These are phyloP conservation scores for Hypoxylon trugodes DNA, from an alignment of 495 filamentous ascomycete species.

Conservation along the genomic window DNA sequence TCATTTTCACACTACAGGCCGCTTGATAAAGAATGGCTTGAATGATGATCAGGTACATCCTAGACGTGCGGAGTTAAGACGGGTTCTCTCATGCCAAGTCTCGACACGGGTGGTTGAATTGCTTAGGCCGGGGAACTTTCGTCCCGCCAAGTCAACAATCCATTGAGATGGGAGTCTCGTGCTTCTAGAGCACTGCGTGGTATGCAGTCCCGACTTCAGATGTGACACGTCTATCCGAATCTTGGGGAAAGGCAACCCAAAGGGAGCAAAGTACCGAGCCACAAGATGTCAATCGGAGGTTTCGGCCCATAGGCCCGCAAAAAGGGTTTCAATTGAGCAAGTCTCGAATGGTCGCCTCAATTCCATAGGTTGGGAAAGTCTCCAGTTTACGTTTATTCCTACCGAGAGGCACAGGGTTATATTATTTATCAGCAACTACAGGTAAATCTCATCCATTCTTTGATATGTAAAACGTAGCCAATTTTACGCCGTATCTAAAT, in stretches of 20 bases:
- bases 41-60: background rate
- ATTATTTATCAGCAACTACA: too few species aligned
- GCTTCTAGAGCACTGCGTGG: background rate
- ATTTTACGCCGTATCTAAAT: too few species aligned
- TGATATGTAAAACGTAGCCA: too few species aligned
- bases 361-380: background rate
- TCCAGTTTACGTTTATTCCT: background rate
- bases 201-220: background rate
- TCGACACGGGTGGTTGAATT: background rate
- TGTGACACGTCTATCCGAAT: conserved; percentile 25
- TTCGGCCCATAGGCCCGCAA: conserved; percentile 41
- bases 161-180: conserved; percentile 27
- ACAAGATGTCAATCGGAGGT: conserved; percentile 37
- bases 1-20: too few species aligned
- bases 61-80: conserved; percentile 17
- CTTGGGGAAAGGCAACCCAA: conserved; percentile 23
- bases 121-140: background rate
- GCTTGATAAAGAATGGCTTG: background rate
- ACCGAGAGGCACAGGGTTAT: too few species aligned
- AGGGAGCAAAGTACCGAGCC: conserved; percentile 30
- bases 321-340: conserved; percentile 24
- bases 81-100: conserved; percentile 2
- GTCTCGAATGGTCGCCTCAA: conserved; percentile 20
- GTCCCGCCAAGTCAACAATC: too few species aligned
- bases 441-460: too few species aligned